Evolutionary conservation across 2,329 filamentous ascomycete genomes (phyloP), one percentile per base, ranked within the genome.

Genomic region (Ophidiomyces ophidiicola): DNA sequence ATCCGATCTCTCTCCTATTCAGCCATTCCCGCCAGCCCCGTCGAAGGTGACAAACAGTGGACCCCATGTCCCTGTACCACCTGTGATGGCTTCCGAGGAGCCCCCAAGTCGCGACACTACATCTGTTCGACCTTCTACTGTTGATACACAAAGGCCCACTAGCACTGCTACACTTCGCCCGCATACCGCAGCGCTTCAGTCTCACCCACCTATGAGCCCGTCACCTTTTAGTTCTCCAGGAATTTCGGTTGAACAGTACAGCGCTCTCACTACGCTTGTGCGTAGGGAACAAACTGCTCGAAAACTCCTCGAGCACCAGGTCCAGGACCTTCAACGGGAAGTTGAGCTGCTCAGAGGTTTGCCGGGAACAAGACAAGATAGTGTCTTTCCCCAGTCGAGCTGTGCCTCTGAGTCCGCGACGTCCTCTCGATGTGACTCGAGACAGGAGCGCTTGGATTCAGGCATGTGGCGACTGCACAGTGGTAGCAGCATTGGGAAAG

Each of bases 161-260:
- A 56, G 55, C 18, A 52, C 51, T 10, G 45, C 43, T 18, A 48
- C 53, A 38, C 18, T 52, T 32, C 49, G 51, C 11, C 46, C 50
- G 6, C 45, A 45, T 19, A 46, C 47, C 8, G 28, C 48, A 4
- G 48, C 55, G 7, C 51, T 57, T 15, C 51, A 52, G 15, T 46
- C 51, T 4, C 49, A 44, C 2, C 46, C 48, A 5, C 38, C 50
- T 37, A 53, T 52, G 36, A 45, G 46, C 3, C 50, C 55, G 2
- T 60, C 58, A 0, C 48, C 57, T 12, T 36, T 23, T 6, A 40
- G 21, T 2, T 41, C 38, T 8, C 46, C 49, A 20, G 50, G 53
- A 5, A 61, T 64, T 28, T 64, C 64, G 3, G 56, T 64, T 11
- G 64, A 69, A 29, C 63, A 68, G 39, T 67, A 68, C 45, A 66